Evolutionary conservation across 2,329 filamentous ascomycete species (phyloP), one percentile per base, ranked within the genome.

Genomic region (Onygenales sp.): DNA sequence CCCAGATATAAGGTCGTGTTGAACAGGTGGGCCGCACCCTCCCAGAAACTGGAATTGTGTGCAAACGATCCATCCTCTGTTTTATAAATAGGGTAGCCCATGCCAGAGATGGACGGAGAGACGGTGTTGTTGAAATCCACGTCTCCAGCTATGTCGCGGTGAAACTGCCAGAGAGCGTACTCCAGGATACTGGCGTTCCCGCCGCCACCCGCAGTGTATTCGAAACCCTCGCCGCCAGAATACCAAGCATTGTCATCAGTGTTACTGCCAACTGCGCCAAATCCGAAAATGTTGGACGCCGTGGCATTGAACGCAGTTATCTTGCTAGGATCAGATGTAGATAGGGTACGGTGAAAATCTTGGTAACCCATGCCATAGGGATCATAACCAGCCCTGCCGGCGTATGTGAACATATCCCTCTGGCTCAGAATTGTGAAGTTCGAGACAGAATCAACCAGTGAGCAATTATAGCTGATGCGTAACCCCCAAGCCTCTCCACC

Each of bases 381-480:
- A 27, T 27, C 21, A 27, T 27, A 27, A 4, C 5, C 21, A 27
- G 21, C 21, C 21, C 3, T 27, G 21, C 21, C 21, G 21, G 3
- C 3, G 21, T 27, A n/a, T 39, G 36, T 39, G 9, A 39, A 10
- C 36, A 7, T 39, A 9, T 14, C 10, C 35, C 43, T 50, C 41
- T 50, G 47, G 17, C 31, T 36, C n/a, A 54, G 47, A 45, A 54
- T 43, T 27, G 53, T 51, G 32, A 54, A 51, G 38, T 54, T 43
- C 13, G 47, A 51, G 7, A 21, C 53, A 21, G 35, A 14, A 13
- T 27, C 35, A n/a, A 54, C 53, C 10, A 51, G 36, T 11, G 36
- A 32, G 33, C 53, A 54, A 14, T 51, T 54, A 33, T 51, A 54
- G 13, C 47, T 39, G 4, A 54, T 10, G 2, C 53, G 47, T 14